These are phyloP conservation scores for Silene conica DNA, from an alignment of 148 eudicot species.

Conservation along the genomic window DNA sequence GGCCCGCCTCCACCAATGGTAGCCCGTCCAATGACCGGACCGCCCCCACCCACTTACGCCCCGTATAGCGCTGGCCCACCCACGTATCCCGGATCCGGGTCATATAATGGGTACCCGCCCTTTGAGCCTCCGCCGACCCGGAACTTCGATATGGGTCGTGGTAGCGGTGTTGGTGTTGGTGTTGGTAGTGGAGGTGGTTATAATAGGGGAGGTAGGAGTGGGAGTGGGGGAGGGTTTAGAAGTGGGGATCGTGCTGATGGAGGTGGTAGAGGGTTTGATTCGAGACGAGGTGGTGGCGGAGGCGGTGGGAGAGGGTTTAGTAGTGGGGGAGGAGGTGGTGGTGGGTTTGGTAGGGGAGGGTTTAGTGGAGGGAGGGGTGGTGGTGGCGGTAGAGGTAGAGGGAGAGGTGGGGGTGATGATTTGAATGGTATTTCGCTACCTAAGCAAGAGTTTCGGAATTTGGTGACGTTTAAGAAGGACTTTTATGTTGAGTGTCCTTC, in stretches of 20 bases:
- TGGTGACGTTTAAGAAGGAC: conserved; percentile 80
- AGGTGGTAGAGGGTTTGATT: conserved; percentile 40
- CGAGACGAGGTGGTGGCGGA: conserved; percentile 36
- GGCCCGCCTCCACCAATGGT: conserved; percentile 55
- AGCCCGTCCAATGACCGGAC: conserved; percentile 44
- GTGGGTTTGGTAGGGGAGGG: conserved; percentile 37
- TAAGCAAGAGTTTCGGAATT: conserved; percentile 68
- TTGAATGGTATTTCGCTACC: conserved; percentile 73
- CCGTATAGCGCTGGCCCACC: conserved; percentile 31
- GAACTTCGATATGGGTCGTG: conserved; percentile 54
- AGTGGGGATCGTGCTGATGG: conserved; percentile 25
- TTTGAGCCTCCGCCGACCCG: conserved; percentile 55
- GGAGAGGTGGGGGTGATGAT: conserved; percentile 48
- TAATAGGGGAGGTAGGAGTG: conserved; percentile 29
- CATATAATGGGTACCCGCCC: conserved; percentile 48
- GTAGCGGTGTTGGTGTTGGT: conserved; percentile 12
- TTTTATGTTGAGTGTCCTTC: conserved; percentile 69
- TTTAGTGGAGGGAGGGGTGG: conserved; percentile 37
- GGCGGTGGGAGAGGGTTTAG: conserved; percentile 39
- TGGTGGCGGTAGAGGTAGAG: conserved; percentile 40
- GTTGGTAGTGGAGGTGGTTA: conserved; percentile 19
- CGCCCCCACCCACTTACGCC: conserved; percentile 36
- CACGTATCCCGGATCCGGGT: conserved; percentile 27
- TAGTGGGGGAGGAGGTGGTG: conserved; percentile 45
- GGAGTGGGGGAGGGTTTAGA: conserved; percentile 32